Evolutionary conservation across 805 yeast genomes (phyloP), one percentile per base, ranked within the genome.

Genomic region (Kazachstania psychrophila): DNA sequence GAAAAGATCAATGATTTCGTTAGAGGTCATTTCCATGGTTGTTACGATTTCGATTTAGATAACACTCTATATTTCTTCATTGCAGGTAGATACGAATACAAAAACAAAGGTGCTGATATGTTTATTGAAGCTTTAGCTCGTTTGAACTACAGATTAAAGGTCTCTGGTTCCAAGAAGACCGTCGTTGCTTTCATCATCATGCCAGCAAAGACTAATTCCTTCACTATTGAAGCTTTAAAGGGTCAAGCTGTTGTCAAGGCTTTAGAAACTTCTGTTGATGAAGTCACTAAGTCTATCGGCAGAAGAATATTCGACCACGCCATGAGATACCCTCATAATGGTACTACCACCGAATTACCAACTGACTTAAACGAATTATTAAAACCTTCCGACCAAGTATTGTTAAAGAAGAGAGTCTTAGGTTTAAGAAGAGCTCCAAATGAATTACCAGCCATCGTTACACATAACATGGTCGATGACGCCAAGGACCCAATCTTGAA

Each of bases 181-280:
- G 92, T 89, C 15, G 96, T 89, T 30, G 97, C 97, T 9, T 89
- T 89, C 56, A 86, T 89, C 53, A 89, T 89, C 61, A 92, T 92
- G 97, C 98, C 98, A 3, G 97, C 96, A 13, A 76, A 79, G 35
- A 88, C 94, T 39, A 79, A 83, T 51, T 88, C 96, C 0, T 89
- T 86, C 62, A 92, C 97, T 2, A 94, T 87, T 23, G 97, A 89
- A 58, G 92, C 97, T 5, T 72, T 89, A 50, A 84, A 81, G 64
- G 95, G 96, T 31, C 98, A 92, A 64, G 96, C 97, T 1, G 96
- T 88, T 31, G 81, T 88, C 47, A 81, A 81, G 58, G 94, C 95
- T 37, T 72, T 89, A 50, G 96, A 88, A 57, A 77, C 72, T 51
- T 82, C 96, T 8, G 88, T 89, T 39, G 74, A 74, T 46, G 96